Evolutionary conservation across 495 filamentous ascomycete species (phyloP).

Genomic region (Aspergillus haitiensis): DNA sequence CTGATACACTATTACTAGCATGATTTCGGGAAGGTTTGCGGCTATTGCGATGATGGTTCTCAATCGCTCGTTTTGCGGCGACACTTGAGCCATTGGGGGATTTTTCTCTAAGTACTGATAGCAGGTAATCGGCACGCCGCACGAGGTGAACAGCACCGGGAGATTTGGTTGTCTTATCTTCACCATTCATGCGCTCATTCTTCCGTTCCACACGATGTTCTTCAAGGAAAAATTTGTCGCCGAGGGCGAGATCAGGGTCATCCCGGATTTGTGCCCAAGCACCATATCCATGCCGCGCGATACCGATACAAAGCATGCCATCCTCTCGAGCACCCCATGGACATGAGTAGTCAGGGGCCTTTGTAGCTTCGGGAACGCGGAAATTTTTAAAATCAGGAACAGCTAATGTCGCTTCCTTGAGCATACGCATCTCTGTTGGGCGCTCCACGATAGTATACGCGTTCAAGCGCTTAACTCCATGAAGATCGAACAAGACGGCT

Average conservation of each 20-base stretch:
- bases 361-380: conserved; percentile 86
- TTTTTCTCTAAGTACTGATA: conserved; percentile 83
- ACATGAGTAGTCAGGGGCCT: conserved; percentile 81
- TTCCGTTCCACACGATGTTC: conserved; percentile 98
- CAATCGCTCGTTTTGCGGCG: conserved; percentile 75
- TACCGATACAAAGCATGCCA: conserved; percentile 94
- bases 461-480: conserved; percentile 88
- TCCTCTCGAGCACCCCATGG: conserved; percentile 91
- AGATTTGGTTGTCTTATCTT: conserved; percentile 77
- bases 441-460: conserved; percentile 91
- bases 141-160: conserved; percentile 96
- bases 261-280: conserved; percentile 92
- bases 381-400: conserved; percentile 70
- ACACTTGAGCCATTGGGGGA: conserved; percentile 63
- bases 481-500: conserved; percentile 89
- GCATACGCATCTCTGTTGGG: conserved; percentile 79
- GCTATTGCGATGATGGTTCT: conserved; percentile 86
- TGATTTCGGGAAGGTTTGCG: conserved; percentile 54
- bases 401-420: conserved; percentile 67
- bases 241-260: conserved; percentile 80
- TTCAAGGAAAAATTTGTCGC: conserved; percentile 93
- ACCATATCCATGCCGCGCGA: conserved; percentile 88
- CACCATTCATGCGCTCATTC: conserved; percentile 77
- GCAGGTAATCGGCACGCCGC: conserved; percentile 87
- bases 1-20: conserved; percentile 50